Percentiles rank a stretch among this genome's conserved stretches.
phyloP scores from a whole-genome alignment of 1,284 basidiomycete species.

The Rhodotorula sp. region DNA sequence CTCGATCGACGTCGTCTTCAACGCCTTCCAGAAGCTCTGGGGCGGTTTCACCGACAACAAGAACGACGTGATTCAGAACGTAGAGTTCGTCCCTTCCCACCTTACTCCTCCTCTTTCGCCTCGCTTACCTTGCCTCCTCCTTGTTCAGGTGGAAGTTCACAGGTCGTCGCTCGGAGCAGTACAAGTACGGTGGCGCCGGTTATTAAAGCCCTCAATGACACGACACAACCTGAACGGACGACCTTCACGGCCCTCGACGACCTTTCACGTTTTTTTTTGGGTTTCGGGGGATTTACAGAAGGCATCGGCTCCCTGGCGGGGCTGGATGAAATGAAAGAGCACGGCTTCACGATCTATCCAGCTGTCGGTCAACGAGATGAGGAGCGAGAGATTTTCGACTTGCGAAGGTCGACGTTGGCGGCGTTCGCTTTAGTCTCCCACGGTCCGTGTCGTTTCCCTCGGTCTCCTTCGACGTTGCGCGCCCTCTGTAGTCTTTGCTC shows the following conservation, averaged over 20 bases:
- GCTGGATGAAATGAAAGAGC: too few species aligned
- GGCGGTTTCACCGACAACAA: slow-evolving; percentile 30
- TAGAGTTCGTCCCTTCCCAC: slow-evolving; percentile 9
- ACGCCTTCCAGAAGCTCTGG: slow-evolving; percentile 17
- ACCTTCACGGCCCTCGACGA: background rate
- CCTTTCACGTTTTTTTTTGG: background rate
- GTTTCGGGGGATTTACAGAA: too few species aligned
- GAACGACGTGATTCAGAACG: slow-evolving; percentile 34
- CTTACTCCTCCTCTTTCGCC: too few species aligned
- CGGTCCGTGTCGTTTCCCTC: too few species aligned
- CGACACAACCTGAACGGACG: background rate
- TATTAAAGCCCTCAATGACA: background rate
- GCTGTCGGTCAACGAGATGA: too few species aligned
- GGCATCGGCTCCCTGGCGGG: too few species aligned
- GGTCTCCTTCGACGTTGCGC: too few species aligned
- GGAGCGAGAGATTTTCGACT: too few species aligned
- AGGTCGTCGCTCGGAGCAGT: slow-evolving; percentile 16
- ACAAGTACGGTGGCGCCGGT: slow-evolving; percentile 1
- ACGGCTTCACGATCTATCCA: too few species aligned
- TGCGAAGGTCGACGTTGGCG: too few species aligned
- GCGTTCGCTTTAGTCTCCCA: too few species aligned
- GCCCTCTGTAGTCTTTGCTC: too few species aligned
- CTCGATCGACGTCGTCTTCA: slow-evolving; percentile 32
- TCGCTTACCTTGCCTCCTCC: background rate
- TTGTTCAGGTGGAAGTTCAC: slow-evolving; percentile 31